Base-by-base conservation (phyloP, 179 eudicot species). In the Beta corolliflora region DNA sequence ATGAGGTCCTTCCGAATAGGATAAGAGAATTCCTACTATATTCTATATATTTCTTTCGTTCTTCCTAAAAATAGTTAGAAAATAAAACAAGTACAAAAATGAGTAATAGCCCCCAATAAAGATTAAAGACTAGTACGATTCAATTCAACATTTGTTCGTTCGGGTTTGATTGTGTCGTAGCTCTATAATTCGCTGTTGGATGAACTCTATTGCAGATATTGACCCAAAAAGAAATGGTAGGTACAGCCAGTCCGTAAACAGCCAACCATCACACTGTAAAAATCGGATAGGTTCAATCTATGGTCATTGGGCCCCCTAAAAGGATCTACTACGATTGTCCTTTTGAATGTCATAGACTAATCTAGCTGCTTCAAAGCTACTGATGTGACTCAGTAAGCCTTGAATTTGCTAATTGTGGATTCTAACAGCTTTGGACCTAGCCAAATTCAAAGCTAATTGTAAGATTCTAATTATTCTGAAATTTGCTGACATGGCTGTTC, bases 271-370 rank as follows among this genome's bases (percentile, higher is more conserved):
- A 44, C 63, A 66, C 4, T 12, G 70, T 29, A 31, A 66, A 66
- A 66, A 12, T 66, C 31, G 19, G 67, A 69, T 55, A 69, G 65
- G 67, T 79, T 69, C 15, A 23, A 79, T 69, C 75, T 55, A 79
- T 79, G 76, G 68, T 79, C 75, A 55, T 79, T 69, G 67, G 56
- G 67, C 81, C 81, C 67, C 75, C 67, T 54, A 79, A 79, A 29
- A 54, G 63, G 29, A 77, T 77, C 72, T 66, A 66, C 73, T 64
- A 67, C 41, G 41, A 36, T 14, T 31, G 19, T 66, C 46, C 65
- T 60, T 60, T 66, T 6, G 18, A 66, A 29, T 66, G 23, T 14
- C 44, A 15, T 18, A 36, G 48, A 67, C 5, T 21, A 4, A 50
- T 5, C 1, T 71, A 52, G 15, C 58, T 71, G 36, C 36, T 71